Percentiles rank a stretch among this genome's conserved stretches.
Evolutionary conservation across 768 basidiomycete species (phyloP).

Genomic region (Boletellus ananas): DNA sequence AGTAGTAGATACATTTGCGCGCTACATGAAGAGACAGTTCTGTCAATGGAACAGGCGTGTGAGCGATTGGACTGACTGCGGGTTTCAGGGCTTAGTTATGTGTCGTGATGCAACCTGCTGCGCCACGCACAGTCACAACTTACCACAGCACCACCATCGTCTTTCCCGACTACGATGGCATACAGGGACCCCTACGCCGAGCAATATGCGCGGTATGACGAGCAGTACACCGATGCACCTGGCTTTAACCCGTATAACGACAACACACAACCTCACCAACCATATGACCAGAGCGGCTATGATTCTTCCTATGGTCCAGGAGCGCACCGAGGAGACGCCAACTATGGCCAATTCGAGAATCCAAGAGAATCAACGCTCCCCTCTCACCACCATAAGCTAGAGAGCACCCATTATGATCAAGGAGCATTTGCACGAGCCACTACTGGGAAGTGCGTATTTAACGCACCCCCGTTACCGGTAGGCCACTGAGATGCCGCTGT

Average conservation of each 20-base stretch:
- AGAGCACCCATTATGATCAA: conserved; percentile 39
- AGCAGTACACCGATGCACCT: conserved; percentile 33
- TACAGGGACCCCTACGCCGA: conserved; percentile 55
- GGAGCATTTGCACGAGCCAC: conserved; percentile 39
- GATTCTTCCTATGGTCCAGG: conserved; percentile 19
- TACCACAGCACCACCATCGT: conserved; percentile 16
- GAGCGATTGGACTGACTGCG: not conserved
- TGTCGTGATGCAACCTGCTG: conserved; percentile 5
- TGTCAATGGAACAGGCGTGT: conserved; percentile 9
- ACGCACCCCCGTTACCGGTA: not conserved
- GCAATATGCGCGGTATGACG: conserved; percentile 27
- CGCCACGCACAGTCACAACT: conserved; percentile 8
- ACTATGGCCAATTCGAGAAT: conserved; percentile 14
- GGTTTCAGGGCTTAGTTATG: not conserved
- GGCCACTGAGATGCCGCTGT: conserved; percentile 3
- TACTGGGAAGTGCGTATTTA: conserved; percentile 29
- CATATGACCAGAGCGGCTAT: conserved; percentile 49
- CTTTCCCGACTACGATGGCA: conserved; percentile 33
- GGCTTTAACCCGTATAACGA: conserved; percentile 45
- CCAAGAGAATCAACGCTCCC: conserved; percentile 10
- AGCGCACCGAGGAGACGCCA: conserved; percentile 39
- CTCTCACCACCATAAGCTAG: conserved; percentile 25
- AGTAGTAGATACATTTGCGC: conserved; percentile 3
- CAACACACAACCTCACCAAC: conserved; percentile 41
- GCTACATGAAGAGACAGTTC: not conserved